Conservation (phyloP, 129 eudicot genomes). For the Artemisia argyi region DNA sequence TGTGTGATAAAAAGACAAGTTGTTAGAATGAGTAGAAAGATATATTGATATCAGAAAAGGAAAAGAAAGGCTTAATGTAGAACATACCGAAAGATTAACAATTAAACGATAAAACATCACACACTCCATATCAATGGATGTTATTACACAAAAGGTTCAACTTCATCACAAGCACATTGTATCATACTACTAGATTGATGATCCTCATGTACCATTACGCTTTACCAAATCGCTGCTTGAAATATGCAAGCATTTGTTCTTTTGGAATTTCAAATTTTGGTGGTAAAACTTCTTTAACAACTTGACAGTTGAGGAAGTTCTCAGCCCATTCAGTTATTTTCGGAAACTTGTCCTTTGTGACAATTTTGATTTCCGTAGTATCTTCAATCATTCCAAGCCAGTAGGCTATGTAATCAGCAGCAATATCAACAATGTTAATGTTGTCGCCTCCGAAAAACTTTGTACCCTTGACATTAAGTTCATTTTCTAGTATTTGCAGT, state of each 20-base stretch:
- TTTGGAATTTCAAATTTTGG: slow-evolving; percentile 26
- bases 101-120: not conserved
- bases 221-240: not conserved
- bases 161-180: not conserved
- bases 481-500: slow-evolving; percentile 14
- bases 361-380: slow-evolving; percentile 1
- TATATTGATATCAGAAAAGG: too few relatives aligned
- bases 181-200: slow-evolving; percentile 3
- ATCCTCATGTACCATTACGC: not conserved
- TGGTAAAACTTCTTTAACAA: slow-evolving; percentile 33
- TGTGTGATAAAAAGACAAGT: too few relatives aligned
- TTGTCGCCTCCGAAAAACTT: slow-evolving; percentile 33
- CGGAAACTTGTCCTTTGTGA: slow-evolving; percentile 38
- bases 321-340: slow-evolving; percentile 34
- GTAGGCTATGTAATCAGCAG: slow-evolving; percentile 28
- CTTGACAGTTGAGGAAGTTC: slow-evolving; percentile 19
- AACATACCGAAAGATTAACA: too few relatives aligned
- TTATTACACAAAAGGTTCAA: too few relatives aligned
- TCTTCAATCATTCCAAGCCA: slow-evolving; percentile 40
- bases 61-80: too few relatives aligned
- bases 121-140: too few relatives aligned
- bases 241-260: not conserved
- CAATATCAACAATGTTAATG: slow-evolving; percentile 28
- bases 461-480: slow-evolving; percentile 9
- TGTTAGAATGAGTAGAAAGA: too few relatives aligned